Conservation (phyloP, 1,139 yeast species). For the Pichia norvegensis region DNA sequence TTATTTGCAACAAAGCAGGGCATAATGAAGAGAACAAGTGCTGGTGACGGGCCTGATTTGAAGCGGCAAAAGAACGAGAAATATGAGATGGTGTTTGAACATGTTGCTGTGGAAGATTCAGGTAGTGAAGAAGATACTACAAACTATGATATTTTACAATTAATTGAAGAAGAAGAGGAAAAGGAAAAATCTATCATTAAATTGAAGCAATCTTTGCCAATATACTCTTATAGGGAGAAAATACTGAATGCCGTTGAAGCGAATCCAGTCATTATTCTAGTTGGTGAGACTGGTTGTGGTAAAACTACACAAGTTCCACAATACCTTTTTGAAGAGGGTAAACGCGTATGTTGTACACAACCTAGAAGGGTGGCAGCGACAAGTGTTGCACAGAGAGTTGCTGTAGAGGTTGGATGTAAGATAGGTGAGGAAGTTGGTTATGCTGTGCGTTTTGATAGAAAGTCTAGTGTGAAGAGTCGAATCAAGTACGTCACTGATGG, state of each 20-base stretch:
- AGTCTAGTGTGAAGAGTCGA: conserved; percentile 51
- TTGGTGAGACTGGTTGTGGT: conserved; percentile 97
- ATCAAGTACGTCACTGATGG: conserved; percentile 93
- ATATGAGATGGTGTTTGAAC: conserved; percentile 22
- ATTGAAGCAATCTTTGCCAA: conserved; percentile 67
- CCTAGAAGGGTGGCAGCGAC: conserved; percentile 96
- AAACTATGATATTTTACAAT: conserved; percentile 9
- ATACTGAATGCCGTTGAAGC: conserved; percentile 54
- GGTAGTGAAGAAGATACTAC: conserved; percentile 34
- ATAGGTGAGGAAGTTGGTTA: conserved; percentile 84
- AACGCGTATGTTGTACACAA: conserved; percentile 81
- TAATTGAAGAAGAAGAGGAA: conserved; percentile 36
- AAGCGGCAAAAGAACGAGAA: neutral
- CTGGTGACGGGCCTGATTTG: neutral
- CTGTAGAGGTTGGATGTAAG: conserved; percentile 69
- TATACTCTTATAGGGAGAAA: conserved; percentile 53
- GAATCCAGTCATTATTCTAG: conserved; percentile 74
- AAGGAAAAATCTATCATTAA: conserved; percentile 35
- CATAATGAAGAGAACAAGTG: neutral
- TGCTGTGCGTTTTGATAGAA: conserved; percentile 78
- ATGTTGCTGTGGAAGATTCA: conserved; percentile 57
- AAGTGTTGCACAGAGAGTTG: conserved; percentile 86
- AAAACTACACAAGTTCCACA: conserved; percentile 95
- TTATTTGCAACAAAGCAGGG: neutral
- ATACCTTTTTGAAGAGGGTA: conserved; percentile 57